Percentiles rank a stretch among this genome's conserved stretches.
Evolutionary conservation across 139 green algal genomes (phyloP).

Genomic region (Diplosphaera chodatii): DNA sequence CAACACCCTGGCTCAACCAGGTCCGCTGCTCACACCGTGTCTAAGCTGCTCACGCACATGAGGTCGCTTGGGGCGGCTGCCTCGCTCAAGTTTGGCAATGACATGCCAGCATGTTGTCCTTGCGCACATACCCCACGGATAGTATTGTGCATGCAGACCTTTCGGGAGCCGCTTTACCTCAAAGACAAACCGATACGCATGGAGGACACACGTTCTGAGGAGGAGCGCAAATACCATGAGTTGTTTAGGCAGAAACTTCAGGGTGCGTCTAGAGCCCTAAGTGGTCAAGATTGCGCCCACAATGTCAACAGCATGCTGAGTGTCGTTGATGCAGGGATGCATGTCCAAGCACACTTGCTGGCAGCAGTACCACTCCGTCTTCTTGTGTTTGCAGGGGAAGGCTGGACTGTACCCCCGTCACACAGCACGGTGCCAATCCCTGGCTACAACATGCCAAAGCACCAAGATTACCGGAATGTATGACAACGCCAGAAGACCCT

Average conservation of each 20-base stretch:
- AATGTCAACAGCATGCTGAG: too few relatives aligned
- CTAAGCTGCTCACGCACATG: too few relatives aligned
- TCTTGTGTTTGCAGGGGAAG: conserved; percentile 15
- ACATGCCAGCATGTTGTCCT: too few relatives aligned
- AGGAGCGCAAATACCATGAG: conserved; percentile 53
- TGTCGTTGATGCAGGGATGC: too few relatives aligned
- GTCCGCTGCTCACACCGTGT: background rate
- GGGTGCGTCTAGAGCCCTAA: background rate
- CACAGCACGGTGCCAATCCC: conserved; percentile 42
- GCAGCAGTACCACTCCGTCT: too few relatives aligned
- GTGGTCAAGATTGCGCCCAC: too few relatives aligned
- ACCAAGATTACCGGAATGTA: conserved; percentile 12
- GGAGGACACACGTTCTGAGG: conserved; percentile 51
- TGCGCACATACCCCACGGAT: too few relatives aligned
- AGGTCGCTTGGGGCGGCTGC: too few relatives aligned
- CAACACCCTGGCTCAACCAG: conserved; percentile 67
- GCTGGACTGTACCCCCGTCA: conserved; percentile 24
- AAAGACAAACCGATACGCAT: conserved; percentile 36
- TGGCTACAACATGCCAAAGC: conserved; percentile 31
- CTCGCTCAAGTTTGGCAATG: too few relatives aligned
- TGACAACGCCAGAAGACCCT: background rate
- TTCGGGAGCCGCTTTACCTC: conserved; percentile 58
- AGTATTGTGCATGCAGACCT: conserved; percentile 44
- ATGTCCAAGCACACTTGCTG: too few relatives aligned
- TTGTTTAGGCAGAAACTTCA: conserved; percentile 50